phyloP scores from a whole-genome alignment of 2,329 filamentous ascomycete genomes.

The Cladosporium sp. region DNA sequence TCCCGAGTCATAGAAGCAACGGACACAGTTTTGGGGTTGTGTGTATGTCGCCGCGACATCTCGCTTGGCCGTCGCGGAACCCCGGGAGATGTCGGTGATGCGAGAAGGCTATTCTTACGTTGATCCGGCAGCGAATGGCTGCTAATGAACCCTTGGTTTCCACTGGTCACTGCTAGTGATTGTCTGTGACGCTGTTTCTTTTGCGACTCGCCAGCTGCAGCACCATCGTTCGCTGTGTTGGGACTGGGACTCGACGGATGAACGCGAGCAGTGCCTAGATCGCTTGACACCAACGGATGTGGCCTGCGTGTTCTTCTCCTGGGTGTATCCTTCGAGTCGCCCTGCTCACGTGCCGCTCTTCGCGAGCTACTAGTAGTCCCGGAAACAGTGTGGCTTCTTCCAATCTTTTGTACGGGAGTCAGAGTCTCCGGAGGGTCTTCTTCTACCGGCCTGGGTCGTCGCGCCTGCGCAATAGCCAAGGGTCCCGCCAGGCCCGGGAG shows the following conservation, averaged over 20 bases:
- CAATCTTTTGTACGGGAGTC: constrained; percentile 52
- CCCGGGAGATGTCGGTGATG: constrained; percentile 33
- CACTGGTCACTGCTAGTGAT: constrained; percentile 31
- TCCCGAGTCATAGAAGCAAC: constrained; percentile 58
- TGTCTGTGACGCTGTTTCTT: constrained; percentile 33
- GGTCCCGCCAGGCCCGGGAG: constrained; percentile 76
- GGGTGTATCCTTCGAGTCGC: constrained; percentile 23
- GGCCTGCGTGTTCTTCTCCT: constrained; percentile 33
- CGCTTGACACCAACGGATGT: constrained; percentile 17
- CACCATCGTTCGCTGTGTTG: background rate
- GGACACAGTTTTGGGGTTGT: constrained; percentile 50
- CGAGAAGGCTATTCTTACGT: constrained; percentile 5
- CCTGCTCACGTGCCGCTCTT: constrained; percentile 36
- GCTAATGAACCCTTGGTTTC: constrained; percentile 28
- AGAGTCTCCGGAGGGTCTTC: constrained; percentile 48
- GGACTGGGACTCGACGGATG: constrained; percentile 14
- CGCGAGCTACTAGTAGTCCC: constrained; percentile 39
- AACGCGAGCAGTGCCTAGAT: constrained; percentile 9
- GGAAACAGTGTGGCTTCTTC: constrained; percentile 66
- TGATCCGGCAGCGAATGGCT: constrained; percentile 32
- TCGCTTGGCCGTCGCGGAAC: constrained; percentile 34
- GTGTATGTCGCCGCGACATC: constrained; percentile 53
- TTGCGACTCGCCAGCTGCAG: background rate
- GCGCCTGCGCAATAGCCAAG: constrained; percentile 74
- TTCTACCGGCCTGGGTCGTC: constrained; percentile 64